A percentile compares a stretch with the other conserved stretches of the same genome.
phyloP scores from a whole-genome alignment of 106 monocot species.

The Acorus gramineus region DNA sequence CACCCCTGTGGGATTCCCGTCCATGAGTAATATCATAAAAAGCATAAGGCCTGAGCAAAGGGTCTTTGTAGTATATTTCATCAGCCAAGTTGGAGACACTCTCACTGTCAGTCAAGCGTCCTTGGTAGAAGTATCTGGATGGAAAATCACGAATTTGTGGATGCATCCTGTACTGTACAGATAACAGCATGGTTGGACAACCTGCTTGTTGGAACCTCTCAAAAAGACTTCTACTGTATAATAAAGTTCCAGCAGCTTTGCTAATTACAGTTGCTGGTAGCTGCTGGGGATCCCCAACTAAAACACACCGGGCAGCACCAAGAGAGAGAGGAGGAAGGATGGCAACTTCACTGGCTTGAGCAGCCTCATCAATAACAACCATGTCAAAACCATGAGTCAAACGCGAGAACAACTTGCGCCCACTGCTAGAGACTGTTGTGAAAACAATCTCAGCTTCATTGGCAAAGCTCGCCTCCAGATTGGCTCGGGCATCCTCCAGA shows the following conservation, averaged over 20 bases:
- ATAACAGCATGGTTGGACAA: constrained; percentile 86
- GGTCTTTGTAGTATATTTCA: constrained; percentile 65
- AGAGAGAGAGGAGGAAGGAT: constrained; percentile 86
- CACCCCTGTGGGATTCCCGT: constrained; percentile 74
- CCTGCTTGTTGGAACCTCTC: constrained; percentile 96
- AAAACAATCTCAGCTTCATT: constrained; percentile 99
- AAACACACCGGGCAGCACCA: constrained; percentile 89
- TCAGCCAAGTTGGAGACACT: constrained; percentile 52
- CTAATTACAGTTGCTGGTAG: constrained; percentile 98
- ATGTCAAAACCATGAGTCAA: constrained; percentile 96
- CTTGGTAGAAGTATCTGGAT: constrained; percentile 85
- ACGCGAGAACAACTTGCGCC: constrained; percentile 83
- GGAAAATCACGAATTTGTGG: constrained; percentile 97
- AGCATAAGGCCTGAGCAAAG: constrained; percentile 66
- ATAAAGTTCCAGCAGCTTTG: constrained; percentile 92
- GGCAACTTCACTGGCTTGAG: constrained; percentile 95
- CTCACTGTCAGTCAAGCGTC: constrained; percentile 81
- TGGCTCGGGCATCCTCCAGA: constrained; percentile 79
- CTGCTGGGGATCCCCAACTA: constrained; percentile 98
- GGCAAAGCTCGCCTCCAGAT: constrained; percentile 93
- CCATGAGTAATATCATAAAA: constrained; percentile 91
- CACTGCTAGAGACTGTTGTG: constrained; percentile 94
- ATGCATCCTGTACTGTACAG: constrained; percentile 97
- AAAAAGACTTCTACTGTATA: constrained; percentile 92
- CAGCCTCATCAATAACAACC: constrained; percentile 99